Evolutionary conservation across 306 rosid species (phyloP).

Genomic region (Sicyos baderoa): DNA sequence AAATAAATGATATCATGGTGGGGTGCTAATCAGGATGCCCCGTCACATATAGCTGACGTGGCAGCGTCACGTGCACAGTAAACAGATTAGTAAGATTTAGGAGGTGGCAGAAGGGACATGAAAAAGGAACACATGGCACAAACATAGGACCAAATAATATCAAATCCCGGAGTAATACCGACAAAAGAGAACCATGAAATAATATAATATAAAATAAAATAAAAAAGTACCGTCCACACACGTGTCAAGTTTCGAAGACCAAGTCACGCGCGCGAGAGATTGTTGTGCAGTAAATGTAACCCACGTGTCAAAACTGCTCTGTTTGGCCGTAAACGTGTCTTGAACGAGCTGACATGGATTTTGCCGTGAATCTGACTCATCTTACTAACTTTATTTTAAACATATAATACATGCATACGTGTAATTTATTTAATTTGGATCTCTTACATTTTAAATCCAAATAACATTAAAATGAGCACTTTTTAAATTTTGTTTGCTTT

Average conservation of each 20-base stretch:
- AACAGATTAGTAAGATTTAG: background rate
- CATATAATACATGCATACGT: too few relatives aligned
- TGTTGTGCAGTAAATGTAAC: background rate
- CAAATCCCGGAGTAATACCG: background rate
- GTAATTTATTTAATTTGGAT: too few relatives aligned
- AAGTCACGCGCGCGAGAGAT: background rate
- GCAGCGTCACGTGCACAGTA: background rate
- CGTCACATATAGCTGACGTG: background rate
- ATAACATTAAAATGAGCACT: too few relatives aligned
- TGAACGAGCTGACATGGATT: slow-evolving; percentile 4
- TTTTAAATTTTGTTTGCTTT: too few relatives aligned
- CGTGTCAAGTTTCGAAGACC: background rate
- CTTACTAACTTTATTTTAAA: too few relatives aligned
- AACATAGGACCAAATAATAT: background rate
- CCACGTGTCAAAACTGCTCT: background rate
- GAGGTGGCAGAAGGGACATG: background rate
- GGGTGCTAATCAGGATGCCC: too few relatives aligned
- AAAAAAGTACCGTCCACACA: background rate
- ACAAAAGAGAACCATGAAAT: background rate
- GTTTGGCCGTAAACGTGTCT: slow-evolving; percentile 17
- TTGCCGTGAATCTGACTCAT: background rate
- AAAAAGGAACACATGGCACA: slow-evolving; percentile 11
- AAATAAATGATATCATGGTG: too few relatives aligned
- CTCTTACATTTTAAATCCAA: too few relatives aligned
- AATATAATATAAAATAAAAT: too few relatives aligned